Conservation (phyloP, 2,329 filamentous ascomycete genomes). For the Trichoderma sp. region DNA sequence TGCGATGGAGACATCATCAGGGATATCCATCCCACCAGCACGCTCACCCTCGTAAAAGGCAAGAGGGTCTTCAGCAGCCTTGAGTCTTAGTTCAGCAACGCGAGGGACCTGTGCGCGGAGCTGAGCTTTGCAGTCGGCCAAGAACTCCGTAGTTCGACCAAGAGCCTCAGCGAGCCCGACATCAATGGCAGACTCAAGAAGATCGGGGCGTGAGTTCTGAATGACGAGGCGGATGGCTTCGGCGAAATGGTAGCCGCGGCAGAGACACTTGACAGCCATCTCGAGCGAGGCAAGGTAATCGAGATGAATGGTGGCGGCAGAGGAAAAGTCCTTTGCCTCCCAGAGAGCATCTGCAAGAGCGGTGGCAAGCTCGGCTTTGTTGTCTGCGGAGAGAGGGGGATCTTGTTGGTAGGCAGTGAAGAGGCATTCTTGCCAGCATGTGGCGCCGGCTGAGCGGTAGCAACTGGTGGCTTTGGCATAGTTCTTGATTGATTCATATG, state of each 20-base stretch:
- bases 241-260: constrained; percentile 82
- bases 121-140: constrained; percentile 89
- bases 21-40: constrained; percentile 65
- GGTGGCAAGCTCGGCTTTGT: constrained; percentile 66
- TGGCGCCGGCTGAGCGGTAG: constrained; percentile 74
- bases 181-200: constrained; percentile 71
- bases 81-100: constrained; percentile 74
- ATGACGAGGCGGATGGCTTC: constrained; percentile 80
- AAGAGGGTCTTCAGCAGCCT: constrained; percentile 80
- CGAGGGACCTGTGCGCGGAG: constrained; percentile 82
- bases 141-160: constrained; percentile 79
- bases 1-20: constrained; percentile 89
- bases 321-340: constrained; percentile 79
- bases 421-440: constrained; percentile 86
- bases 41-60: constrained; percentile 83
- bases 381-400: constrained; percentile 57
- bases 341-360: constrained; percentile 74
- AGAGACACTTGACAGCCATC: constrained; percentile 71
- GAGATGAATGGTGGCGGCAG: constrained; percentile 75
- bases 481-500: constrained; percentile 81
- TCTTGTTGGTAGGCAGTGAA: constrained; percentile 68
- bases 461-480: constrained; percentile 73
- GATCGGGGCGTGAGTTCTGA: constrained; percentile 56
- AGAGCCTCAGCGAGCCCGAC: constrained; percentile 76
- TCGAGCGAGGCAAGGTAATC: constrained; percentile 77